phyloP scores from a whole-genome alignment of 140 eudicot species.

The Senecio squalidus region DNA sequence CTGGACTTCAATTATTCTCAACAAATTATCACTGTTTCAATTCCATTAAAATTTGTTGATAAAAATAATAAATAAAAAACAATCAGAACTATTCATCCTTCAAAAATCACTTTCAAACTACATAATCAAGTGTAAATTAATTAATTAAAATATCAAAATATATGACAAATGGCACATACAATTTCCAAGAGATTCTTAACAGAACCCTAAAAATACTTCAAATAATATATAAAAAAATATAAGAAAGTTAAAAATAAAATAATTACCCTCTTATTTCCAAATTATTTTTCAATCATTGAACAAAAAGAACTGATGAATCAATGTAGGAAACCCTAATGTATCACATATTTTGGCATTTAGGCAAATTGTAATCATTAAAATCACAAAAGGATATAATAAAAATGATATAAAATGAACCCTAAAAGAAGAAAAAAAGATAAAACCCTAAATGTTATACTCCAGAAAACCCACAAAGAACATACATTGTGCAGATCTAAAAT shows the following conservation, averaged over 20 bases:
- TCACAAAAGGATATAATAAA: too few species aligned
- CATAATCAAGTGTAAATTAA: neutral
- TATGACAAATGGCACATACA: slow-evolving; percentile 27
- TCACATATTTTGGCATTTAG: too few species aligned
- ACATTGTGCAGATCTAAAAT: slow-evolving; percentile 20
- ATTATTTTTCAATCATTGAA: neutral
- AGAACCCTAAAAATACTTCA: slow-evolving; percentile 12
- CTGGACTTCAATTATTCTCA: neutral
- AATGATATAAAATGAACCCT: neutral
- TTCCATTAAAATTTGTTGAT: too few species aligned
- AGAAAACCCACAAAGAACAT: slow-evolving; percentile 2
- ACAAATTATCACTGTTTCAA: neutral
- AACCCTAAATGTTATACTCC: slow-evolving; percentile 5
- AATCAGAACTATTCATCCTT: too few species aligned
- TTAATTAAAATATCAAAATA: slow-evolving; percentile 7
- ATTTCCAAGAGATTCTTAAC: slow-evolving; percentile 27
- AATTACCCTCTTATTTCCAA: neutral
- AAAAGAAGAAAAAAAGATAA: too few species aligned
- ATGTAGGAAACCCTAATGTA: too few species aligned
- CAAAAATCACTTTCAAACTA: neutral
- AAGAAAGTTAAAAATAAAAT: neutral
- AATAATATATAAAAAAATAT: neutral
- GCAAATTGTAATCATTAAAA: too few species aligned
- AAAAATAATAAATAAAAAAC: too few species aligned
- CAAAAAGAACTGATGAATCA: too few species aligned